Evolutionary conservation across 495 filamentous ascomycete species (phyloP).

Genomic region (Copromyces sp.): DNA sequence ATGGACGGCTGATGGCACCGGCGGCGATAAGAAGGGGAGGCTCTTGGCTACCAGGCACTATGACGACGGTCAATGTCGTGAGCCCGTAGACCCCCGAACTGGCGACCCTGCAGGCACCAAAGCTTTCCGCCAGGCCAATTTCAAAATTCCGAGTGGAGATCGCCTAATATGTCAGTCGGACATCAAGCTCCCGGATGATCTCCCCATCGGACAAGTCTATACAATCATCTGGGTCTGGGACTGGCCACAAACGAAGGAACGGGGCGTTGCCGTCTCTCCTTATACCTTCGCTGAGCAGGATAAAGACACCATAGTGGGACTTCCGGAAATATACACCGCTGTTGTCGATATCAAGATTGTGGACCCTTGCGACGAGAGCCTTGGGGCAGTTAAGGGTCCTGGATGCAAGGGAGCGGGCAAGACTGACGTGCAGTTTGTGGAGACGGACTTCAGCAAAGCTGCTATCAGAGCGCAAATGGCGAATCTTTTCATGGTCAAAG

Average conservation of each 20-base stretch:
- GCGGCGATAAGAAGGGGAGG: slow-evolving; percentile 61
- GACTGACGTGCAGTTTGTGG: slow-evolving; percentile 18
- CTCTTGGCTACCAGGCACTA: slow-evolving; percentile 65
- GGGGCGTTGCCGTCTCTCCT: slow-evolving; percentile 19
- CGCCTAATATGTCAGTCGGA: slow-evolving; percentile 71
- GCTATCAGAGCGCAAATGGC: slow-evolving; percentile 28
- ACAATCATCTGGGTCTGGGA: slow-evolving; percentile 93
- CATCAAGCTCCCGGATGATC: slow-evolving; percentile 53
- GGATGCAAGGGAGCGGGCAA: slow-evolving; percentile 13
- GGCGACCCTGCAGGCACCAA: slow-evolving; percentile 38
- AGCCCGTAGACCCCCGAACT: slow-evolving; percentile 31
- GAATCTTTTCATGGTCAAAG: slow-evolving; percentile 25
- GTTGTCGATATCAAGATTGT: slow-evolving; percentile 67
- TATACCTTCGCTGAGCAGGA: slow-evolving; percentile 15
- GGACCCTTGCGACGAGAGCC: slow-evolving; percentile 21
- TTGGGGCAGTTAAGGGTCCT: slow-evolving; percentile 18
- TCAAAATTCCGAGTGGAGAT: slow-evolving; percentile 27
- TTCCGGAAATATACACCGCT: slow-evolving; percentile 64
- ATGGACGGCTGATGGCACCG: slow-evolving; percentile 69
- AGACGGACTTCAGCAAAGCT: slow-evolving; percentile 13
- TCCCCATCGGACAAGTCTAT: slow-evolving; percentile 41
- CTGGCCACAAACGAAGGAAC: slow-evolving; percentile 48
- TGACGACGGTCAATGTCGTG: slow-evolving; percentile 80
- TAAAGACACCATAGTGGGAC: slow-evolving; percentile 36
- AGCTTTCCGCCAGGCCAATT: slow-evolving; percentile 34